A percentile compares a stretch with the other conserved stretches of the same genome.
Conservation (phyloP, 768 basidiomycete species). For the Leccinum subgranulosum region DNA sequence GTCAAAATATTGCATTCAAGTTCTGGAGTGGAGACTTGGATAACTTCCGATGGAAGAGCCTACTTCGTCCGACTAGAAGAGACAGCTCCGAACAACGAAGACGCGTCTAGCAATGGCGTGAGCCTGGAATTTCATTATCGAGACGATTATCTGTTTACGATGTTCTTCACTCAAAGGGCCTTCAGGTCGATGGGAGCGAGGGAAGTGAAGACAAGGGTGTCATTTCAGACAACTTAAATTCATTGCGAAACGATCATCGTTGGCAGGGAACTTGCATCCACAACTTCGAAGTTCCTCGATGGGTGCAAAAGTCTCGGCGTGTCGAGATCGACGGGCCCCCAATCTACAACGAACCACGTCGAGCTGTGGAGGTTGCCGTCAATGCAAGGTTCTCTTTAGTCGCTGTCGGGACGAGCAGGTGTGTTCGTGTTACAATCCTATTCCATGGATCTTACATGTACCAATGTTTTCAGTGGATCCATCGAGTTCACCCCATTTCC, state of each 20-base stretch:
- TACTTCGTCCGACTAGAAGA: constrained; percentile 69
- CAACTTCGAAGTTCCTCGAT: constrained; percentile 66
- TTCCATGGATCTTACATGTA: neutral
- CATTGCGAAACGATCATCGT: constrained; percentile 13
- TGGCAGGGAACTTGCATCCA: constrained; percentile 86
- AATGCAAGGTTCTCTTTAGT: constrained; percentile 81
- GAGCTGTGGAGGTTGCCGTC: constrained; percentile 62
- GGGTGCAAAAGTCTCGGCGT: constrained; percentile 74
- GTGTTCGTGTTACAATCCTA: neutral
- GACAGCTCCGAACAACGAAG: constrained; percentile 33
- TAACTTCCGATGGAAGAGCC: constrained; percentile 79
- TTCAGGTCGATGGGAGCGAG: constrained; percentile 1
- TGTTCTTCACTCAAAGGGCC: constrained; percentile 6
- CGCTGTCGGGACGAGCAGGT: constrained; percentile 78
- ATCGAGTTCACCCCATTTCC: constrained; percentile 71
- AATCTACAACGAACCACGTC: constrained; percentile 61
- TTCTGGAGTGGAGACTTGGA: constrained; percentile 74
- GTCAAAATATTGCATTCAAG: constrained; percentile 55
- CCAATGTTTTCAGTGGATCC: constrained; percentile 45
- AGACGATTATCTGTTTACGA: constrained; percentile 2
- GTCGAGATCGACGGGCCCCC: constrained; percentile 45
- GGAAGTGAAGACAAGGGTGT: constrained; percentile 5
- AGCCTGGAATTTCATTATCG: constrained; percentile 9
- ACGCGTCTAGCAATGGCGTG: constrained; percentile 50
- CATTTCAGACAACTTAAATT: constrained; percentile 2